phyloP scores from a whole-genome alignment of 108 stramenopile species.

The Epithemia pelagica region DNA sequence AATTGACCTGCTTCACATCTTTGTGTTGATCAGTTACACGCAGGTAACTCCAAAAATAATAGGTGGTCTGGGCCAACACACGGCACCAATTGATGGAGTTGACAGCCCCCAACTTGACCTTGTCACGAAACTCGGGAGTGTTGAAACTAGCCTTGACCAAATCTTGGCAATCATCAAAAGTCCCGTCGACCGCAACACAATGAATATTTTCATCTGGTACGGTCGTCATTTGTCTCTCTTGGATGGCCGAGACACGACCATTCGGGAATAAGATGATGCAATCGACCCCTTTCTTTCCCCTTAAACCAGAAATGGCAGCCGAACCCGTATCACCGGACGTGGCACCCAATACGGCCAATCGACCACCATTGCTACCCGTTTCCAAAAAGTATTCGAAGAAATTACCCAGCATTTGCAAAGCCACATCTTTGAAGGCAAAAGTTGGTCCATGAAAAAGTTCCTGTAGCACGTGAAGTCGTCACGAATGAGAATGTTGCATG shows the following conservation, averaged over 20 bases:
- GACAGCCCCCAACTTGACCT: conserved; percentile 93
- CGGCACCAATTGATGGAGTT: conserved; percentile 99
- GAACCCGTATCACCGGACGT: conserved; percentile 95
- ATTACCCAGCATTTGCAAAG: conserved; percentile 97
- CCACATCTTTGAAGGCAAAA: conserved; percentile 99
- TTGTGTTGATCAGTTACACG: conserved; percentile 71
- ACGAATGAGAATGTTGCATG: not conserved
- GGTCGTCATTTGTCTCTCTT: conserved; percentile 98
- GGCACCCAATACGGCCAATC: conserved; percentile 91
- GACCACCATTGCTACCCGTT: conserved; percentile 80
- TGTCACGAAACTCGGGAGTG: conserved; percentile 81
- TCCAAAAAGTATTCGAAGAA: conserved; percentile 98
- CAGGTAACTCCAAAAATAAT: conserved; percentile 97
- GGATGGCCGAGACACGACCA: conserved; percentile 91
- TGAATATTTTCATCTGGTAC: conserved; percentile 93
- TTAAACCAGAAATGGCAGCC: conserved; percentile 96
- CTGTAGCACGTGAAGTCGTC: conserved; percentile 29
- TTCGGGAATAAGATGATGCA: conserved; percentile 97
- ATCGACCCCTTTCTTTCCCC: conserved; percentile 94
- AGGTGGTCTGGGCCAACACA: conserved; percentile 97
- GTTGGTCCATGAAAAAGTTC: conserved; percentile 99
- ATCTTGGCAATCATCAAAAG: conserved; percentile 98
- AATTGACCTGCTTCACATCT: conserved; percentile 55
- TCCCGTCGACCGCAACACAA: conserved; percentile 89
- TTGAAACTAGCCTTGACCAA: conserved; percentile 95